Percentiles rank a stretch among this genome's conserved stretches.
phyloP scores from a whole-genome alignment of 768 basidiomycete genomes.

The Podaxis mareebaensis region DNA sequence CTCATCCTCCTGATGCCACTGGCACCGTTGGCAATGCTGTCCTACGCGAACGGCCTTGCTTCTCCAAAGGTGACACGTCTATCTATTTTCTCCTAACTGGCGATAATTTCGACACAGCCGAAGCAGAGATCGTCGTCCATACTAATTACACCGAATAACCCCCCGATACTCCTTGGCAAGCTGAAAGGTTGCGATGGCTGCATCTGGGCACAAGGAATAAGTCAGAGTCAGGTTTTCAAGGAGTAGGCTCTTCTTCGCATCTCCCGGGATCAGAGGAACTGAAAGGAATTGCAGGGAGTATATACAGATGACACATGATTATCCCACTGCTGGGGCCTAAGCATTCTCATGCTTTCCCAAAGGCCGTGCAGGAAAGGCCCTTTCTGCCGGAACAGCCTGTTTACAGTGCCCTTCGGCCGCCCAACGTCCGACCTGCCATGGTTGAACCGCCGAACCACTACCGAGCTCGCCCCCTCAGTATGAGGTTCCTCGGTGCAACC shows the following conservation, averaged over 20 bases:
- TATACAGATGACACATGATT: slow-evolving; percentile 28
- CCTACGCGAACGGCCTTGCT: slow-evolving; percentile 24
- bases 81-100: slow-evolving; percentile 26
- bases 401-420: slow-evolving; percentile 21
- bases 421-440: slow-evolving; percentile 24
- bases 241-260: slow-evolving; percentile 20
- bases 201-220: slow-evolving; percentile 30
- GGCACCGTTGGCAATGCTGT: slow-evolving; percentile 25
- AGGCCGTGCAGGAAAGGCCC: slow-evolving; percentile 25
- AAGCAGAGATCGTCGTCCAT: slow-evolving; percentile 26
- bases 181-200: slow-evolving; percentile 27
- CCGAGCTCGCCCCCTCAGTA: slow-evolving; percentile 2
- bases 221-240: slow-evolving; percentile 25
- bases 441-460: slow-evolving; percentile 5
- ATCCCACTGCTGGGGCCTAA: slow-evolving; percentile 27
- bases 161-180: slow-evolving; percentile 9
- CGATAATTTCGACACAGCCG: slow-evolving; percentile 22
- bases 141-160: slow-evolving; percentile 24
- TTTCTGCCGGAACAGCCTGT: slow-evolving; percentile 19
- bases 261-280: background rate
- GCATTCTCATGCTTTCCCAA: slow-evolving; percentile 23
- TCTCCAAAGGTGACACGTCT: slow-evolving; percentile 24
- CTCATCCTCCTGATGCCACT: slow-evolving; percentile 26
- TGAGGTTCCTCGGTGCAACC: background rate
- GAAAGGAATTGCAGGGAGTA: slow-evolving; percentile 21